Evolutionary conservation across 208 protist genomes (phyloP), one percentile per base, ranked within the genome.

Genomic region (Trypanosoma scelopori): DNA sequence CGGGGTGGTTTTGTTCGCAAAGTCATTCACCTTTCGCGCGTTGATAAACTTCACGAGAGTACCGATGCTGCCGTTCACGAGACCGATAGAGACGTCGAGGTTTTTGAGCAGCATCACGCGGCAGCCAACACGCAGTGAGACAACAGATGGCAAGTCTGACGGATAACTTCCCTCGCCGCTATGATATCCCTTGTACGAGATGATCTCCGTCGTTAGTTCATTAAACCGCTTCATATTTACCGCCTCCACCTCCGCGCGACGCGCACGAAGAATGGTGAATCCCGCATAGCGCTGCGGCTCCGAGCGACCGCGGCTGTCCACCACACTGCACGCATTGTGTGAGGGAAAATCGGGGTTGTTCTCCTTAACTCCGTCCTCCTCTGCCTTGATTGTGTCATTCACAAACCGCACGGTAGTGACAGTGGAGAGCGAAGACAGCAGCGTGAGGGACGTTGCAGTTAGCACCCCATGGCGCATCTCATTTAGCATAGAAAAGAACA

Each of bases 101-200:
- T 97, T 97, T 55, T 90, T 89, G 46, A 86, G 80, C 13, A 95
- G 81, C 89, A 97, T 97, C 32, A 97, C 92, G 22, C 87, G 82
- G 60, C 85, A 91, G 3, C 89, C 88, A 56, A 81, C 74, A 16
- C 89, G 71, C 46, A 97, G 69, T 0, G 53, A 62, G 60, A 97
- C 78, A 4, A 63, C 32, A 25, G 65, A 22, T 9, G 71, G 58
- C 16, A 93, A 52, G 16, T 70, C 65, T 11, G 65, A 62, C 5
- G 78, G 74, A 30, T 80, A 86, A 27, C 15, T 48, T 25, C 82
- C 79, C 20, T 78, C 55, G 45, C 88, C 82, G 37, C 35, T 63
- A 74, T 90, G 81, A 39, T 73, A 50, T 23, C 79, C 87, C 5
- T 51, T 35, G 53, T 92, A 89, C 22, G 56, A 65, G 49, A 76